Conservation (phyloP, 768 basidiomycete genomes). For the Suillus subaureus region DNA sequence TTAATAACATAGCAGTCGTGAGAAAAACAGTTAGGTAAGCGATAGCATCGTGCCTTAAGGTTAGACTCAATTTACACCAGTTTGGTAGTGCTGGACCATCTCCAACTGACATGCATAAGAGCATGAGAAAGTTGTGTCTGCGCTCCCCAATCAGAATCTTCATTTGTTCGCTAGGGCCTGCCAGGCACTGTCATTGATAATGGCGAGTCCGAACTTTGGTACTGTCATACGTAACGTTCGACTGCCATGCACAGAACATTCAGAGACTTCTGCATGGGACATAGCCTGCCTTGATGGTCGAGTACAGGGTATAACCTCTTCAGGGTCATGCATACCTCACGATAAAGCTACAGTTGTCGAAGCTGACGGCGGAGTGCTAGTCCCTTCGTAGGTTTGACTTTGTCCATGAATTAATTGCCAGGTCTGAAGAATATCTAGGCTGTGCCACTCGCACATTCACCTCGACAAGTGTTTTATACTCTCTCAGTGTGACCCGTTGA, state of each 20-base stretch:
- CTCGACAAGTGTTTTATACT: constrained; percentile 72
- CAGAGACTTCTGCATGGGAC: constrained; percentile 33
- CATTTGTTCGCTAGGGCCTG: background rate
- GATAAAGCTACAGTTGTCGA: constrained; percentile 15
- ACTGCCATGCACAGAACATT: constrained; percentile 31
- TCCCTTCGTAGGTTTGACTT: constrained; percentile 33
- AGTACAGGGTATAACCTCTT: constrained; percentile 27
- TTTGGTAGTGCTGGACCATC: background rate
- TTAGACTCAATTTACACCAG: background rate
- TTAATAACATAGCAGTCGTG: constrained; percentile 5
- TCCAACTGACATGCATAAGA: background rate
- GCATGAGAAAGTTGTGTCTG: background rate
- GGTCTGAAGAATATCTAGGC: constrained; percentile 23
- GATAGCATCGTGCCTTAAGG: background rate
- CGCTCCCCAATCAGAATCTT: background rate
- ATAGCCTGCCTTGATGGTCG: constrained; percentile 32
- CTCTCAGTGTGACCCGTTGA: constrained; percentile 51
- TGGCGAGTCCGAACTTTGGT: background rate
- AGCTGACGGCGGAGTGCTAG: constrained; percentile 31
- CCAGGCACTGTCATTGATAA: background rate
- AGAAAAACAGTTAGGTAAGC: constrained; percentile 1
- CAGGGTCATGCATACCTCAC: constrained; percentile 6
- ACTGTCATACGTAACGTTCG: constrained; percentile 30
- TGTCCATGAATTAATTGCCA: constrained; percentile 15
- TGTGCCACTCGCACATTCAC: constrained; percentile 68